A percentile compares a stretch with the other conserved stretches of the same genome.
These are phyloP conservation scores for Inga laurina DNA, from an alignment of 306 rosid species.

Conservation along the genomic window DNA sequence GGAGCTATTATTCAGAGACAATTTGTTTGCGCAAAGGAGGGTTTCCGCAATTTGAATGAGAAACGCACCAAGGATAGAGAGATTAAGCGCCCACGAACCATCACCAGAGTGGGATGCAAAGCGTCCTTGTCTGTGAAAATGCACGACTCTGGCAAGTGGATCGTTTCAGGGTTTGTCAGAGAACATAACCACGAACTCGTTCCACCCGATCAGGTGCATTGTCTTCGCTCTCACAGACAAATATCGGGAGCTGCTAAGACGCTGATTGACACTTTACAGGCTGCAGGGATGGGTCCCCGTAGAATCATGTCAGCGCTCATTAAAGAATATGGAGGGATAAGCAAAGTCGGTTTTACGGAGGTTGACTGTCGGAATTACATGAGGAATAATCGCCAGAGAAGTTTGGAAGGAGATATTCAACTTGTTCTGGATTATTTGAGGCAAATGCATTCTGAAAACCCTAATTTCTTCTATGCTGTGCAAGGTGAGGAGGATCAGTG, in stretches of 20 bases:
- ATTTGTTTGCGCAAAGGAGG: constrained; percentile 97
- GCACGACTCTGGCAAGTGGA: constrained; percentile 98
- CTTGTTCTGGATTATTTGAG: constrained; percentile 86
- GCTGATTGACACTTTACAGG: constrained; percentile 92
- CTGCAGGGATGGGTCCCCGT: constrained; percentile 99
- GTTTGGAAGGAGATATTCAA: constrained; percentile 89
- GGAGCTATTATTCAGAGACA: constrained; percentile 98
- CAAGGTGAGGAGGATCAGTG: constrained; percentile 85
- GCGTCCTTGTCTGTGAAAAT: constrained; percentile 95
- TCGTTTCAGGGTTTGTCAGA: constrained; percentile 91
- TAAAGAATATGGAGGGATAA: constrained; percentile 95
- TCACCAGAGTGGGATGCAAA: constrained; percentile 97
- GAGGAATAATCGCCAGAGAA: constrained; percentile 95
- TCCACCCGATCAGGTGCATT: constrained; percentile 96
- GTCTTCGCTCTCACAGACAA: constrained; percentile 96
- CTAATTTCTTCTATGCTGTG: constrained; percentile 82
- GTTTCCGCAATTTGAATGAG: constrained; percentile 95
- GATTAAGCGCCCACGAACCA: constrained; percentile 89
- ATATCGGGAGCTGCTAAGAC: constrained; percentile 97
- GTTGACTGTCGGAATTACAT: constrained; percentile 97
- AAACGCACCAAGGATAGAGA: constrained; percentile 98
- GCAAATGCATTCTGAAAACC: constrained; percentile 81
- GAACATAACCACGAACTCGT: constrained; percentile 94
- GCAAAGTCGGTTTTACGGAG: constrained; percentile 97
- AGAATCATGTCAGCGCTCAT: constrained; percentile 96